Evolutionary conservation across 345 rosid species (phyloP), one percentile per base, ranked within the genome.

Genomic region (Hirschfeldia incana): DNA sequence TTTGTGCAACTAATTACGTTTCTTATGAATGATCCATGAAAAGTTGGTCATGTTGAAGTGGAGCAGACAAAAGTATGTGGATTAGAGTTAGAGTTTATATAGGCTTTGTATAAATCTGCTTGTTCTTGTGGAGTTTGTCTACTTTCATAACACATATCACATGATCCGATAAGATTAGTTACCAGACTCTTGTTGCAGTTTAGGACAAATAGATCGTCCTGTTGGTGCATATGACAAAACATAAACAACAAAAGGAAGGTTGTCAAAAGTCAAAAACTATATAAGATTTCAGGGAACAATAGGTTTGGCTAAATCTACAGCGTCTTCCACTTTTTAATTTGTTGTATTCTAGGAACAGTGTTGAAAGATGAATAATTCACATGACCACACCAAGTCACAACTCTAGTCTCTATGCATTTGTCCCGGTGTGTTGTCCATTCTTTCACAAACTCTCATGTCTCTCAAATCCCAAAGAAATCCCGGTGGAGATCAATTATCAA

Each of bases 71-170:
- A 30, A 44, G 55, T 72, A 39, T 67, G 44, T 26, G 64, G 69
- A 78, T 44, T 59, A 33, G 65, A 67, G 78, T 34, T 68, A 74
- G 59, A 74, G 53, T 13, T 61, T 79, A 61, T 78, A 74, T 28
- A 17, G 51, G 21, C 49, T 3, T 74, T 67, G 55, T 72, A 73
- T 4, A 16, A 74, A 36, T 69, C 53, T 80, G 5, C 62, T 85
- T 89, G 92, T 89, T 90, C 78, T 73, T 69, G 70, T 75, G 80
- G 67, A 72, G 12, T 16, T 39, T 87, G 89, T 89, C 89, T 67
- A 78, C 46, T 66, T 81, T 81, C 81, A 73, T 17, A 39, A 46
- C 71, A 55, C 51, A 68, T 62, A 74, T 79, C 82, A 53, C 74
- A 69, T 37, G 30, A 53, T 74, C 30, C 10, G 79, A 75, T 69